Base-by-base conservation (phyloP, 805 yeast genomes). In the Monosporozyma solicola region DNA sequence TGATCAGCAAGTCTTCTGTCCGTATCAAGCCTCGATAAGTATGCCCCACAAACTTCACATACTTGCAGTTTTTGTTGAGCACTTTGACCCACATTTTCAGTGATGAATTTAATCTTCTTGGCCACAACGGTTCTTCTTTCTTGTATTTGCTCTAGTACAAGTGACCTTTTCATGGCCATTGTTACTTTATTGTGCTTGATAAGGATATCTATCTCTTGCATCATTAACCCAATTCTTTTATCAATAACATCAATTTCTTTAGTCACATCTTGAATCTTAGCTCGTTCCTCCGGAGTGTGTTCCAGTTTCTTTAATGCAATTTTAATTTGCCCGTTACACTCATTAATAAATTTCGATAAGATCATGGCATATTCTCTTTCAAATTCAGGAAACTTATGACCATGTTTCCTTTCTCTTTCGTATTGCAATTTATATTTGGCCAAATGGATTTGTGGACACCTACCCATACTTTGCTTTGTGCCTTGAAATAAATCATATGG, bases 21-120 rank as follows among this genome's bases (percentile, higher is more conserved):
- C 54, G 85, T 87, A 66, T 91, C 98, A 53, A 90, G 71, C 55
- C 92, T 74, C 8, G 95, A 86, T 41, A 92, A 72, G 62, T 85
- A 89, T 0, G 96, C 96, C 0, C 96, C 96, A 70, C 98, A 91
- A 1, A 81, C 82, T 57, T 81, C 86, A 69, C 98, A 91, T 0
- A 88, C 95, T 67, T 90, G 97, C 47, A 91, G 73, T 66, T 88
- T 87, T 62, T 91, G 97, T 63, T 87, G 95, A 1, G 94, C 88
- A 11, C 90, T 79, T 59, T 87, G 92, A 2, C 95, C 94, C 7
- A 85, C 75, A 61, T 80, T 83, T 53, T 87, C 96, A 13, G 83
- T 77, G 6, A 85, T 69, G 27, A 73, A 75, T 44, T 85, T 71
- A 3, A 85, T 82, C 49, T 76, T 78, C 51, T 78, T 79, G 1